phyloP scores from a whole-genome alignment of 345 rosid species.

The Sisymbrium altissimum region DNA sequence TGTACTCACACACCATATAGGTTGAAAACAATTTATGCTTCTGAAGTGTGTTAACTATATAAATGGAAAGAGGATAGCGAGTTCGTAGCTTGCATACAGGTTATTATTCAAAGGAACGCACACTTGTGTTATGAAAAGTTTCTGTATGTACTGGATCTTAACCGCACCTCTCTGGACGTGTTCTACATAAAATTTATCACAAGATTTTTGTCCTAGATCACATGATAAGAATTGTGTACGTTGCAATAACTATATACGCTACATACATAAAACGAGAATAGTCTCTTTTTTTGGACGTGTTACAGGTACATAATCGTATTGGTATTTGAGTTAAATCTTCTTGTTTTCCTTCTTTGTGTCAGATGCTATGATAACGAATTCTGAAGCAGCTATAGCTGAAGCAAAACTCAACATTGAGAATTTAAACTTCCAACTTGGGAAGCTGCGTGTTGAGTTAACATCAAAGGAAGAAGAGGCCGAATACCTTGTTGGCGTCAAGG shows the following conservation, averaged over 20 bases:
- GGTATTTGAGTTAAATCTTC: not conserved
- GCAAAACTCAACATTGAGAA: constrained; percentile 37
- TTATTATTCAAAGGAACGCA: not conserved
- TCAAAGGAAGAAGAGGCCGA: constrained; percentile 58
- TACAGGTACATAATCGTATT: not conserved
- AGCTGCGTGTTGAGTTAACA: constrained; percentile 44
- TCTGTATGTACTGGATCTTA: not conserved
- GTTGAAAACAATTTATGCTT: not conserved
- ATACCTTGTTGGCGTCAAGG: constrained; percentile 43
- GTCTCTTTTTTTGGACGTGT: not conserved
- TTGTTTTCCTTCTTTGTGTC: not conserved
- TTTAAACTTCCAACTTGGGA: constrained; percentile 57
- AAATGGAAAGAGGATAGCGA: not conserved
- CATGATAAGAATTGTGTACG: not conserved
- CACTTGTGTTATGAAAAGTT: not conserved
- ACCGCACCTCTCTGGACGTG: not conserved
- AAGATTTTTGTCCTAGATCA: not conserved
- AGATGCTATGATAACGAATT: not conserved
- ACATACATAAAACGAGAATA: not conserved
- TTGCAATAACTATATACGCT: not conserved
- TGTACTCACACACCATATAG: not conserved
- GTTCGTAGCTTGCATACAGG: not conserved
- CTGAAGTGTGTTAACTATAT: not conserved
- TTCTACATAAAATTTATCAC: not conserved
- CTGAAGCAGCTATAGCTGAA: constrained; percentile 14